A percentile compares a stretch with the other conserved stretches of the same genome.
These are phyloP conservation scores for Iris macrosiphon DNA, from an alignment of 106 monocot genomes.

Conservation along the genomic window DNA sequence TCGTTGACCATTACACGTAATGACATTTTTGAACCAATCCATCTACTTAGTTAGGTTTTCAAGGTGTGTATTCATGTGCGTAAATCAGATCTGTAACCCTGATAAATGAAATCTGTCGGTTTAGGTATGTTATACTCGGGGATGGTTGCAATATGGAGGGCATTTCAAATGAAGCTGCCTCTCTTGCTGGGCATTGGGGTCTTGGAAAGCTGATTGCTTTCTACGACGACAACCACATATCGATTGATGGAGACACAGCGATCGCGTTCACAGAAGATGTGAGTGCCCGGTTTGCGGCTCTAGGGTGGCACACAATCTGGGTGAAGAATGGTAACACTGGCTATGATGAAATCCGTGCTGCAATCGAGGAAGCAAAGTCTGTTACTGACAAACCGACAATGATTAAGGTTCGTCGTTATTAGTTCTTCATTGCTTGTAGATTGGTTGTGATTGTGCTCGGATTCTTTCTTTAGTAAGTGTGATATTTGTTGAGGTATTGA, in stretches of 20 bases:
- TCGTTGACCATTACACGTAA: constrained; percentile 80
- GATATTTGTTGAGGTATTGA: neutral
- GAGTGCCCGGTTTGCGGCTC: constrained; percentile 78
- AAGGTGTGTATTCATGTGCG: too few species aligned
- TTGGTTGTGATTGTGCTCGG: too few species aligned
- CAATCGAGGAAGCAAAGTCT: constrained; percentile 63
- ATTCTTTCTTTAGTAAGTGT: neutral
- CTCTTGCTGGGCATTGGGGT: constrained; percentile 92
- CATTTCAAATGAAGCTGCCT: constrained; percentile 76
- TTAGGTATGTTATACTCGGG: constrained; percentile 56
- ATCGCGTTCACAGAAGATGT: constrained; percentile 97
- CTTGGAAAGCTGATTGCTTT: constrained; percentile 92
- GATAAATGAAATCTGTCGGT: neutral
- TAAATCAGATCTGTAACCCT: too few species aligned
- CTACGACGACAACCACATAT: constrained; percentile 98
- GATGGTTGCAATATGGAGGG: constrained; percentile 82
- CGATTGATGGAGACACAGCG: constrained; percentile 95
- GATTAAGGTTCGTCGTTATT: constrained; percentile 47
- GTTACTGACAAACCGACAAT: constrained; percentile 67
- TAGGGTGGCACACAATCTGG: constrained; percentile 99
- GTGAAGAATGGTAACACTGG: constrained; percentile 91
- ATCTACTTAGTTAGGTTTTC: too few species aligned
- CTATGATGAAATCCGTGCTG: constrained; percentile 62
- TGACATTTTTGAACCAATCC: too few species aligned
- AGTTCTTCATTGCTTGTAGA: too few species aligned